Percentiles rank a stretch among this genome's conserved stretches.
These are phyloP conservation scores for Cydonia oblonga DNA, from an alignment of 331 rosid genomes.

Conservation along the genomic window DNA sequence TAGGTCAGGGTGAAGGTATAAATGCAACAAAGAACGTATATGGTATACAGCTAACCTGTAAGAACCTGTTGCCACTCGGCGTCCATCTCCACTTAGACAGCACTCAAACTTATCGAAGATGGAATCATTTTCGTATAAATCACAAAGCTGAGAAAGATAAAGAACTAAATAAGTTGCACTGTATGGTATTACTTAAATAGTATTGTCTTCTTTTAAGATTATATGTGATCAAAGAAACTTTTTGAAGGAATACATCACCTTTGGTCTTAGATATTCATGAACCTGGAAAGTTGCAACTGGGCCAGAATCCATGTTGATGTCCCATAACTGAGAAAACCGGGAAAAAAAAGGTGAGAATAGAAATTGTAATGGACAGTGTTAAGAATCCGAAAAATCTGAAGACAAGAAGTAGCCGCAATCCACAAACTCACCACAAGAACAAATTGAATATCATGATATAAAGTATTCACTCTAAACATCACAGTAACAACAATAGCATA, in stretches of 20 bases:
- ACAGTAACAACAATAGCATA: neutral
- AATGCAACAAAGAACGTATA: neutral
- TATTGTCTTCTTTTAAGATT: neutral
- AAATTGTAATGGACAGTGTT: neutral
- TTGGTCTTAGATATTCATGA: slow-evolving; percentile 54
- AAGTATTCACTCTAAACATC: neutral
- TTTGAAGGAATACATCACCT: slow-evolving; percentile 23
- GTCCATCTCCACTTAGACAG: slow-evolving; percentile 57
- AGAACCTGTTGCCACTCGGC: slow-evolving; percentile 49
- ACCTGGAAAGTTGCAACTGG: slow-evolving; percentile 45
- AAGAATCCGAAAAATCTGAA: neutral
- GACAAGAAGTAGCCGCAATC: neutral
- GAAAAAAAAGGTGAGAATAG: neutral
- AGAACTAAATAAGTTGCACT: slow-evolving; percentile 2
- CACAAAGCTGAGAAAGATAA: slow-evolving; percentile 33
- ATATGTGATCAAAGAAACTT: neutral
- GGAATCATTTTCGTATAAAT: slow-evolving; percentile 43
- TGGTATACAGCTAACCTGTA: slow-evolving; percentile 36
- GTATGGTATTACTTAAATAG: neutral
- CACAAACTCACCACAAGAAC: neutral
- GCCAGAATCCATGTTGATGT: slow-evolving; percentile 43
- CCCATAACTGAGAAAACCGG: slow-evolving; percentile 30
- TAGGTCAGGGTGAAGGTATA: neutral
- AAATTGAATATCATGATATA: neutral
- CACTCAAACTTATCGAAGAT: slow-evolving; percentile 56